A percentile compares a stretch with the other conserved stretches of the same genome.
These are phyloP conservation scores for Caryopteris hybrid DNA, from an alignment of 305 asterid species.

Conservation along the genomic window DNA sequence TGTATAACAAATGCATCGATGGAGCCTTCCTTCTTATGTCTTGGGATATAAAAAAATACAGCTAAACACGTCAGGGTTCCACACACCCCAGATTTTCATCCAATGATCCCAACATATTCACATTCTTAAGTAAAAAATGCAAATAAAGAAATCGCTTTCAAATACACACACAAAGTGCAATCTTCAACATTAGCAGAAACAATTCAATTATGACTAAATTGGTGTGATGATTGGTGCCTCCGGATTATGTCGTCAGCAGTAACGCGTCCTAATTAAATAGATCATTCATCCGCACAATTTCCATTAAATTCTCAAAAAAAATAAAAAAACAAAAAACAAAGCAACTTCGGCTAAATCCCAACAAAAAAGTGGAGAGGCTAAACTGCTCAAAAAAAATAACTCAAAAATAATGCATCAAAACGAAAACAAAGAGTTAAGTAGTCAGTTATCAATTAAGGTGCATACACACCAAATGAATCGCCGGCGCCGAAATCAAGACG, in stretches of 20 bases:
- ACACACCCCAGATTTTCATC: background rate
- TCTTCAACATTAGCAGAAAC: background rate
- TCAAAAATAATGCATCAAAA: background rate
- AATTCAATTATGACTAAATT: background rate
- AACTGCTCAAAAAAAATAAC: background rate
- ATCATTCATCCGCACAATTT: background rate
- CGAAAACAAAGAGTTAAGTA: background rate
- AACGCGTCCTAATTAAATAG: background rate
- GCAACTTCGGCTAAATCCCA: background rate
- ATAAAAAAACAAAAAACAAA: too few relatives aligned
- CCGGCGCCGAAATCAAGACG: slow-evolving; percentile 90
- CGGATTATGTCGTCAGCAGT: background rate
- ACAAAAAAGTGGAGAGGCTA: background rate
- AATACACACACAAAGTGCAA: too few relatives aligned
- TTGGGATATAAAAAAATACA: background rate
- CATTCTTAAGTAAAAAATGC: background rate
- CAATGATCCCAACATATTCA: background rate
- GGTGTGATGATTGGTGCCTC: background rate
- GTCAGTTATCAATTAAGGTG: background rate
- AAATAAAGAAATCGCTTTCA: background rate
- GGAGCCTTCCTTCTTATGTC: background rate
- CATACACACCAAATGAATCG: slow-evolving; percentile 57
- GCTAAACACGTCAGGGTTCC: background rate
- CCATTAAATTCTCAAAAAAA: background rate
- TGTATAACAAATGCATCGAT: background rate